Evolutionary conservation across 257 asterid species (phyloP), one percentile per base, ranked within the genome.

Genomic region (Misopates orontium): DNA sequence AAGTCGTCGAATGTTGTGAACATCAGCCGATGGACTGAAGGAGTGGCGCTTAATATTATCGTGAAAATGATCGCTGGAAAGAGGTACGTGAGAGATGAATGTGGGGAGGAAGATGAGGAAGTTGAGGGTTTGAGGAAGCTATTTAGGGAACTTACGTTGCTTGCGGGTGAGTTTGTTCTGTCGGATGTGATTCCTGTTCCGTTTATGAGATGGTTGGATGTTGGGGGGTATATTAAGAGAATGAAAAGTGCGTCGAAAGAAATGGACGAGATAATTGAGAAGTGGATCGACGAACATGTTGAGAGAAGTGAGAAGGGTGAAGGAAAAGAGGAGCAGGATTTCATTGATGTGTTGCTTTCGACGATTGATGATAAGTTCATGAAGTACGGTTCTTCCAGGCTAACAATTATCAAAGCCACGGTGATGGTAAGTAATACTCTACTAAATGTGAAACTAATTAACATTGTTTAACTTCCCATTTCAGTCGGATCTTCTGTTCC

Each of bases 301-400:
- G 51, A 54, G 32, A 47, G 52, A 67, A 50, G 53, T 23, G 8
- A 2, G 39, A 59, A 71, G 9, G 22, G 15, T n/a, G 25, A 16
- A 15, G 32, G 41, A 22, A 72, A 31, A 13, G 78, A 71, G 48
- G 64, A 28, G 36, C 36, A 56, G 15, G 92, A 83, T 58, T 81
- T 83, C 83, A 80, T 85, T 10, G 83, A 87, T 48, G 86, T 78
- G 1, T 67, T 85, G 88, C 79, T 87, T 32, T 74, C 86, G 0
- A 53, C 59, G 11, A 24, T 75, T 50, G 78, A 83, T 53, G 76
- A 76, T 16, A 63, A 54, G 67, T 74, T 64, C 44, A 23, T 50
- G 19, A 59, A 56, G 16, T 74, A 71, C 39, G 88, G 87, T 20
- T 70, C 72, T 48, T 9, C 77, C 0, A 64, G 70, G 12, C 70